Percentiles rank a stretch among this genome's conserved stretches.
Evolutionary conservation across 371 early-diverging fungal species (phyloP).

Genomic region (Haplosporangium sp.): DNA sequence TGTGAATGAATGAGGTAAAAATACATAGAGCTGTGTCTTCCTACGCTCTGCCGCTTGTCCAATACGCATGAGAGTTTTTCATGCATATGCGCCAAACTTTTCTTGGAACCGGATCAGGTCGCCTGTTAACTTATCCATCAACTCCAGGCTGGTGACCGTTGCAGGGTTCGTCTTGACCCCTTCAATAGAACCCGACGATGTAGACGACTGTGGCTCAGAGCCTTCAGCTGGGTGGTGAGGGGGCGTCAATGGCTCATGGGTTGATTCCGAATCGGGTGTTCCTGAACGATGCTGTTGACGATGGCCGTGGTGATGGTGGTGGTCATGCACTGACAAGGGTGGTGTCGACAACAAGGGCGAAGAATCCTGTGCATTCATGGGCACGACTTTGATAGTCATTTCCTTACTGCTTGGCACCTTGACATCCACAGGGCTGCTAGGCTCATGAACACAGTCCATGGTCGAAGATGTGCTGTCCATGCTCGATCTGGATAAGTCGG

Average conservation of each 20-base stretch:
- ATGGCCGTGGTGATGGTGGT: conserved; percentile 11
- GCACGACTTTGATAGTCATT: conserved; percentile 44
- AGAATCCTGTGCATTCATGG: conserved; percentile 2
- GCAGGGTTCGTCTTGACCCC: neutral
- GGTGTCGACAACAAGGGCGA: conserved; percentile 24
- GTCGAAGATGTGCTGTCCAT: conserved; percentile 42
- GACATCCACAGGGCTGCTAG: conserved; percentile 24
- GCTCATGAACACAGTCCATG: conserved; percentile 25
- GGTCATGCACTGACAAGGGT: conserved; percentile 49
- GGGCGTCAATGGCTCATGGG: conserved; percentile 44
- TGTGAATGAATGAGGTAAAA: neutral
- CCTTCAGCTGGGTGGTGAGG: conserved; percentile 39
- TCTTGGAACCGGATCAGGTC: conserved; percentile 63
- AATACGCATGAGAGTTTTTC: no score
- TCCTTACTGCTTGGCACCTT: conserved; percentile 20
- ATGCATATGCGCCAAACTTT: conserved; percentile 29
- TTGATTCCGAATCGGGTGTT: conserved; percentile 25
- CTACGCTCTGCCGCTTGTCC: neutral
- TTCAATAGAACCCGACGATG: neutral
- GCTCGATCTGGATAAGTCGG: conserved; percentile 38
- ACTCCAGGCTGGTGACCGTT: conserved; percentile 54
- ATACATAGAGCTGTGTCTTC: neutral
- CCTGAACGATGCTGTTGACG: conserved; percentile 19
- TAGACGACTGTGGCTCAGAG: conserved; percentile 2
- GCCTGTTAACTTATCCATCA: conserved; percentile 63